These are phyloP conservation scores for Arabis hirsuta DNA, from an alignment of 345 rosid species.

Conservation along the genomic window DNA sequence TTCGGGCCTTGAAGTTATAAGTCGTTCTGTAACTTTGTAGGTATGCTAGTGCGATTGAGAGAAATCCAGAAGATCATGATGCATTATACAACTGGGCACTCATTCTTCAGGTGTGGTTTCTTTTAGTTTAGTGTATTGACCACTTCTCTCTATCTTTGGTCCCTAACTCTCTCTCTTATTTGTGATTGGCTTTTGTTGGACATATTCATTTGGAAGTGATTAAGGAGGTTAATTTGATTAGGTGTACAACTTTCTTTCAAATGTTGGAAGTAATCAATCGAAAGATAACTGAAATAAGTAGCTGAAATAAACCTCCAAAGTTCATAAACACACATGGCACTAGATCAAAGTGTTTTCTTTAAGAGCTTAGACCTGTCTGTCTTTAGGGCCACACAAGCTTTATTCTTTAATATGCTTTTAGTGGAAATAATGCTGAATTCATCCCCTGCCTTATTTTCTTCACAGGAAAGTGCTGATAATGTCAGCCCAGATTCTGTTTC, in stretches of 20 bases:
- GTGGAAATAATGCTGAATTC: conserved; percentile 7
- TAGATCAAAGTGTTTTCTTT: not conserved
- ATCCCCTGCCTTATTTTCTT: conserved; percentile 29
- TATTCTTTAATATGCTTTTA: not conserved
- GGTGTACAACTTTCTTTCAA: conserved; percentile 12
- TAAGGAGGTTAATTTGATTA: conserved; percentile 7
- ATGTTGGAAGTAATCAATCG: not conserved
- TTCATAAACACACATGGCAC: not conserved
- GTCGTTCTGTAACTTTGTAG: conserved; percentile 49
- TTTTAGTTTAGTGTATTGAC: not conserved
- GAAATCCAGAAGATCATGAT: conserved; percentile 95
- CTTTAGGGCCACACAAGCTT: conserved; percentile 1
- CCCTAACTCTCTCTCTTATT: not conserved
- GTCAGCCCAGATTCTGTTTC: conserved; percentile 87
- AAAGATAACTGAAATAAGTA: not conserved
- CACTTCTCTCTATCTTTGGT: conserved; percentile 13
- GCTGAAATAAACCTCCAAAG: not conserved
- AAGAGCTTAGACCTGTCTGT: not conserved
- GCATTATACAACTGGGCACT: conserved; percentile 98
- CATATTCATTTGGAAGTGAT: conserved; percentile 15
- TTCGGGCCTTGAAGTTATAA: not conserved
- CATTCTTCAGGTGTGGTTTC: conserved; percentile 87
- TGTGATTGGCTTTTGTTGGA: conserved; percentile 12
- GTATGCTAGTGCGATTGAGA: conserved; percentile 87
- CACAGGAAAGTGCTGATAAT: conserved; percentile 98